These are phyloP conservation scores for Beauveria brongniartii DNA, from an alignment of 2,329 filamentous ascomycete species.

Conservation along the genomic window DNA sequence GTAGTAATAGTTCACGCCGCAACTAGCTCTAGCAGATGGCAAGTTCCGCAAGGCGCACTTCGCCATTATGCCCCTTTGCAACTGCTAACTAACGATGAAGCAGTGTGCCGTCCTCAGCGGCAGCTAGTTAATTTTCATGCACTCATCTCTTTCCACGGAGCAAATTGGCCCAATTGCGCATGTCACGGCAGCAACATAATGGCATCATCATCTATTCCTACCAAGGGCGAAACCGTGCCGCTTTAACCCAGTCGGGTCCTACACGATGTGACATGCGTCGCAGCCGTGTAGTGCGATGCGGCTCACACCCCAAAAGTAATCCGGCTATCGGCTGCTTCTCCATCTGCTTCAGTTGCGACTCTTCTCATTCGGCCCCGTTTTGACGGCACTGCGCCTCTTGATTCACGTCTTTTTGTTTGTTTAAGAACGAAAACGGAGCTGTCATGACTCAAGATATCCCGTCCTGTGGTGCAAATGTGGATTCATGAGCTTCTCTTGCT, in stretches of 20 bases:
- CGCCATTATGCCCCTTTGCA: not conserved
- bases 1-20: not conserved
- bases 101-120: not conserved
- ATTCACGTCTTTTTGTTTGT: too few species aligned
- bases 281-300: not conserved
- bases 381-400: not conserved
- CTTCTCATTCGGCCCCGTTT: not conserved
- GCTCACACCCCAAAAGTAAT: not conserved
- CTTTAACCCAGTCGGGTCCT: not conserved
- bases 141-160: not conserved
- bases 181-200: not conserved
- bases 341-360: not conserved
- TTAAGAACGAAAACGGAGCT: too few species aligned
- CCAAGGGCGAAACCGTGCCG: not conserved
- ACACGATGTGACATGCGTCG: conserved; percentile 6
- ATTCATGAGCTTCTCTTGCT: not conserved
- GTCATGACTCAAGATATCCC: not conserved
- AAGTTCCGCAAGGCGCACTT: not conserved
- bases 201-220: not conserved
- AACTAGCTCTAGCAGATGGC: not conserved
- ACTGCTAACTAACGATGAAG: not conserved
- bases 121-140: not conserved
- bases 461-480: not conserved
- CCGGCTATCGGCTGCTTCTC: conserved; percentile 1
- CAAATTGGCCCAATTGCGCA: not conserved